Evolutionary conservation across 441 rosid species (phyloP).

Genomic region (Capsella rubella): DNA sequence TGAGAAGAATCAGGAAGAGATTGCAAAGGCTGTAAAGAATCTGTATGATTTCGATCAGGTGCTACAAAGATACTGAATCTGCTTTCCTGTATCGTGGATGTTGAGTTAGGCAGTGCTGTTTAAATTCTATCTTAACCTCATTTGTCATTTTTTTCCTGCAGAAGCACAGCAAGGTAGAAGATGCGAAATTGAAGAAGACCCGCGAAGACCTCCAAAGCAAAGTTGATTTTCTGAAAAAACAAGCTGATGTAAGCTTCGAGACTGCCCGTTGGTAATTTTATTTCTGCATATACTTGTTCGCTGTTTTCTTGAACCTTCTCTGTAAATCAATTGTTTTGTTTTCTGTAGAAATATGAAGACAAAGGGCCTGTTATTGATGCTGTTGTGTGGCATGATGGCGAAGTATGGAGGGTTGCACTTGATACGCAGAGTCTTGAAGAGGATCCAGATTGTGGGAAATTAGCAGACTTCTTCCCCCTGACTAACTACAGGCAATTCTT

Average conservation of each 20-base stretch:
- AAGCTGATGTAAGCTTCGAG: slow-evolving; percentile 73
- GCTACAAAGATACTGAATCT: slow-evolving; percentile 36
- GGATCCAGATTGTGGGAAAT: slow-evolving; percentile 76
- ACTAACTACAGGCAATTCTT: slow-evolving; percentile 77
- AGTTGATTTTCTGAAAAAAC: slow-evolving; percentile 81
- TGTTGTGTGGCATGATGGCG: slow-evolving; percentile 98
- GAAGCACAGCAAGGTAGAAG: slow-evolving; percentile 81
- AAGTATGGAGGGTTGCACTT: slow-evolving; percentile 92
- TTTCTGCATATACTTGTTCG: slow-evolving; percentile 21
- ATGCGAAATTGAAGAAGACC: slow-evolving; percentile 67
- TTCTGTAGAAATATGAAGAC: slow-evolving; percentile 81
- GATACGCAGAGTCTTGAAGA: slow-evolving; percentile 93
- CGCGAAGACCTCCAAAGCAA: slow-evolving; percentile 87
- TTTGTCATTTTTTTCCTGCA: slow-evolving; percentile 45
- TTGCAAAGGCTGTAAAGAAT: slow-evolving; percentile 80
- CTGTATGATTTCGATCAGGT: slow-evolving; percentile 92
- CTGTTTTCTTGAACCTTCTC: slow-evolving; percentile 23
- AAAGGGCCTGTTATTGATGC: slow-evolving; percentile 95
- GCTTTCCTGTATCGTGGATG: slow-evolving; percentile 25
- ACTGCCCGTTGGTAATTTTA: slow-evolving; percentile 38
- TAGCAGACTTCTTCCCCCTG: slow-evolving; percentile 77
- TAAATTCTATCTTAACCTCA: slow-evolving; percentile 26
- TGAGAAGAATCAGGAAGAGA: slow-evolving; percentile 86
- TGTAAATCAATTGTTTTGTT: slow-evolving; percentile 22
- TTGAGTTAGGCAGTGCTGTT: slow-evolving; percentile 29